Evolutionary conservation across 345 rosid species (phyloP), one percentile per base, ranked within the genome.

Genomic region (Aurinia saxatilis): DNA sequence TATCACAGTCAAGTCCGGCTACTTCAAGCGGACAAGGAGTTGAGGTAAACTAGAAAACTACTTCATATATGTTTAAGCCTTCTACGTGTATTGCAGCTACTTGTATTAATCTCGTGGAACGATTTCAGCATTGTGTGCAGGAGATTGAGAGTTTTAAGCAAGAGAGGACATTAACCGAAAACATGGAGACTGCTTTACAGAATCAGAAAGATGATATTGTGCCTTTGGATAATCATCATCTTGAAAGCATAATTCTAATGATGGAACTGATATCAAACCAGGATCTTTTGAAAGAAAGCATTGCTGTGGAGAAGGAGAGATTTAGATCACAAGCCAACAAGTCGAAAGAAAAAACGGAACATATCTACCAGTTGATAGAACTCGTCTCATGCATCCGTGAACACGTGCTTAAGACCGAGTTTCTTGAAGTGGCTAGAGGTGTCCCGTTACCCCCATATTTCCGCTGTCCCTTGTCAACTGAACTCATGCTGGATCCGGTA

Each of bases 401-500:
- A 56, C 84, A 57, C 66, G 74, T 87, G 87, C 85, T 87, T 45
- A 75, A 70, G 65, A 70, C 71, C 39, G 87, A 81, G 77, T 60
- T 30, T 60, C 66, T 79, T 60, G 88, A 83, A 71, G 76, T 80
- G 27, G 72, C 77, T 57, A 78, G 70, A 60, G 90, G 95, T 15
- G 51, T 84, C 62, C 73, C 72, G 19, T 73, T 83, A 53, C 98
- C 98, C 27, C 72, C 95, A 6, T 86, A 82, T 61, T 89, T 87
- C 75, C 84, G 85, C 30, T 89, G 98, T 60, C 93, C 98, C 21
- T 70, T 92, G 60, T 92, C 97, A 12, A 76, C 85, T 62, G 93
- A 89, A 57, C 95, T 89, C 71, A 92, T 92, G 97, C 42, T 70
- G 73, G 90, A 92, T 77, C 98, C 98, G 8, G 96, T 92, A 63